Evolutionary conservation across 2,329 filamentous ascomycete genomes (phyloP), one percentile per base, ranked within the genome.

Genomic region (Paraconiothyrium sp.): DNA sequence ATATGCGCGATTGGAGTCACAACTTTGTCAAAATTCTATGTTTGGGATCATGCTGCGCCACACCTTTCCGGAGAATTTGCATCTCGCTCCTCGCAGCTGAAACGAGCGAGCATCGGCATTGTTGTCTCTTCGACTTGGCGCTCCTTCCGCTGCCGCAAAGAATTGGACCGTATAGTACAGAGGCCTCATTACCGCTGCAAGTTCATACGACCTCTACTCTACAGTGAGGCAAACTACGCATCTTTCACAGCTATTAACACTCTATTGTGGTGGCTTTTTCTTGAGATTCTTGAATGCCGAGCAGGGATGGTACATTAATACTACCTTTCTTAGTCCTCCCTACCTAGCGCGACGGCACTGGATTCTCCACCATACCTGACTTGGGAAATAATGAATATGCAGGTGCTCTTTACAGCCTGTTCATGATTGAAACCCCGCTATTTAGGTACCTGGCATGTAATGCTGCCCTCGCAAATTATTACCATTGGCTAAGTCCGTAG

Each of bases 401-500:
- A n/a, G 13, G 16, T 9, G 3, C 4, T 44, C 8, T 7, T 48
- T n/a, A 32, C 13, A 30, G 6, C 27, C 6, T 32, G 4, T 14
- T n/a, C 11, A 16, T 30, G 22, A 30, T 14, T 10, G 13, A 30
- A 27, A 4, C 22, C 10, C 9, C 22, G 5, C 20, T 16, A 24
- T 22, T n/a, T 11, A 48, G 46, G 22, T 48, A 48, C 46, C 46
- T 22, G 11, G 27, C 5, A 13, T 1, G 10, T 32, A 22, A 37
- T 52, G 32, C 30, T 52, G 49, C 24, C 10, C 32, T 39, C 49
- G 32, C 32, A 52, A 52, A n/a, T 5, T 37, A 39, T 37, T 52
- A 39, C 49, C 32, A 24, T 52, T 37, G 49, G 46, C 22, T 34
- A 52, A 39, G 32, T 52, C 49, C 49, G 49, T 39, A 10, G 20